Evolutionary conservation across 192 early-diverging fungal species (phyloP), one percentile per base, ranked within the genome.

Genomic region (Coemansia sp.): DNA sequence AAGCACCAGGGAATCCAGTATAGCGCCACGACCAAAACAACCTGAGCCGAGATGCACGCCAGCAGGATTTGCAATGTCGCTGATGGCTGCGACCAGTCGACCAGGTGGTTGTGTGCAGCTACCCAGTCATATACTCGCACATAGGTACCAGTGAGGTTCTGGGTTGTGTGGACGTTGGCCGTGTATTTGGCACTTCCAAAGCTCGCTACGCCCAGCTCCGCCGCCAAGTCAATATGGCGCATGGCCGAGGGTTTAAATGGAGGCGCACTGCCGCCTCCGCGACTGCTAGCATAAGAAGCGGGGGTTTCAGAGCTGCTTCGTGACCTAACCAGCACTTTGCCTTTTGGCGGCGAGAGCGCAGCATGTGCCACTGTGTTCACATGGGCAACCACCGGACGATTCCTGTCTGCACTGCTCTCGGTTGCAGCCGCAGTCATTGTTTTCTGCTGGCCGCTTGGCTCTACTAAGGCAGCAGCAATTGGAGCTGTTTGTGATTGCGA

Each of bases 121-220:
- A 65, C 56, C 64, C 64, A 78, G 47, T 78, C 75, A 32, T 71
- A 78, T 4, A 51, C 33, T 4, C 45, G 26, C 29, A 70, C 68
- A 25, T 68, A 78, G 5, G 65, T 60, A 30, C 75, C 75, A 9
- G 75, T 78, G 51, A 78, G 60, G 8, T 51, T 78, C 57, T 78
- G 75, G 14, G 68, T 78, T 7, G 69, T 64, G 26, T 78, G 75
- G 37, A 71, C 75, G 22, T 78, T 78, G 4, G 60, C 58, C 14
- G 73, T 77, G 46, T 77, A 65, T 14, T 58, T 58, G n/a, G 66
- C 58, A 31, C 73, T 77, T 22, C 73, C 73, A 65, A 77, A 77
- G 45, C 66, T 58, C 4, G 66, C 73, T n/a, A 62, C 66, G 21
- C 73, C 73, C 26, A 77, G 34, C 5, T 59, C 49, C 15, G 56